phyloP scores from a whole-genome alignment of 768 basidiomycete species.

The Agaricus bisporus region DNA sequence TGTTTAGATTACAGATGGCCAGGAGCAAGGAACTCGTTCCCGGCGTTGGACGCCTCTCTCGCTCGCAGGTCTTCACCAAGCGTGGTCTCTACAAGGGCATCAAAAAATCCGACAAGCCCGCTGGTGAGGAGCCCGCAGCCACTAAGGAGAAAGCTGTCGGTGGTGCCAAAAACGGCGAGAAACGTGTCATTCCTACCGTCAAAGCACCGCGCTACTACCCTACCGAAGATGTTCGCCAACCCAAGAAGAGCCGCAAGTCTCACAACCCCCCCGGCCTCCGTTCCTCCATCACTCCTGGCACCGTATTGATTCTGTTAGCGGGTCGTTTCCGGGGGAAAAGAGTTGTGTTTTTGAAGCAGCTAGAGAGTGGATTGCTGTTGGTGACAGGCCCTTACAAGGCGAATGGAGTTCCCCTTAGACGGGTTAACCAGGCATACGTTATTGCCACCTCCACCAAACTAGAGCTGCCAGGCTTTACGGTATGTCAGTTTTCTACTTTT shows the following conservation, averaged over 20 bases:
- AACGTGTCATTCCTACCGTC: conserved; percentile 77
- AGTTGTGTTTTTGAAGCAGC: conserved; percentile 96
- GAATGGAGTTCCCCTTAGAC: conserved; percentile 96
- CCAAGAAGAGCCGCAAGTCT: conserved; percentile 90
- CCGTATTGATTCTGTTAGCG: conserved; percentile 93
- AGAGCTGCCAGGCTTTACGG: conserved; percentile 70
- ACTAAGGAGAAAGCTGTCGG: conserved; percentile 78
- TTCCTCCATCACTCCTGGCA: conserved; percentile 85
- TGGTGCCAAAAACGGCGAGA: conserved; percentile 87
- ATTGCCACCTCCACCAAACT: conserved; percentile 97
- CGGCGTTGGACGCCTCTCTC: conserved; percentile 76
- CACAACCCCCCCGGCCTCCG: conserved; percentile 76
- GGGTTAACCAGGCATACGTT: conserved; percentile 98
- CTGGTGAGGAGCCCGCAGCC: conserved; percentile 50
- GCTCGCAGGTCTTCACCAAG: conserved; percentile 73
- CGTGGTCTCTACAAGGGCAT: conserved; percentile 81
- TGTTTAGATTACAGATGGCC: conserved; percentile 51
- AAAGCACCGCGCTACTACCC: conserved; percentile 93
- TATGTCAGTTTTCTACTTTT: conserved; percentile 28
- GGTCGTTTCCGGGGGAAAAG: conserved; percentile 98
- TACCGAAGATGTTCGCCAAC: conserved; percentile 86
- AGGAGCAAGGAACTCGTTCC: conserved; percentile 81
- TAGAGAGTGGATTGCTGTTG: conserved; percentile 85
- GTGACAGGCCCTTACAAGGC: conserved; percentile 97
- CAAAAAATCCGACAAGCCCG: conserved; percentile 71